A percentile compares a stretch with the other conserved stretches of the same genome.
phyloP scores from a whole-genome alignment of 73 alveolate genomes.

The Blepharisma stoltei region DNA sequence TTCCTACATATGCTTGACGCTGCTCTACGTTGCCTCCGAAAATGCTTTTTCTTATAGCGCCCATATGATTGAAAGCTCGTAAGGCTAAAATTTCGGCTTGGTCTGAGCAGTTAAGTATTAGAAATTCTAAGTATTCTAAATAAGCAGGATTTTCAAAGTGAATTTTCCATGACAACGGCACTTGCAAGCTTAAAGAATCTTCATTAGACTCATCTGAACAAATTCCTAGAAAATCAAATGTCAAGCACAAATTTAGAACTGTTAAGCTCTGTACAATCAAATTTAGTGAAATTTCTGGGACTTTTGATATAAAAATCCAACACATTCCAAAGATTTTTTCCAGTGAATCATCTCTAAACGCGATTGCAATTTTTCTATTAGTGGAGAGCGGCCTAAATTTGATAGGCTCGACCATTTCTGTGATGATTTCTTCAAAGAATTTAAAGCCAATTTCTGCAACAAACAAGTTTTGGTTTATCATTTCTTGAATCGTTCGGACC shows the following conservation, averaged over 20 bases:
- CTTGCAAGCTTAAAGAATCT: constrained; percentile 4
- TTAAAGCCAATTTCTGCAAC: neutral
- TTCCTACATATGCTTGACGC: neutral
- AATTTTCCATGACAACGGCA: neutral
- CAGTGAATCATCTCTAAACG: constrained; percentile 16
- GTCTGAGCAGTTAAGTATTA: neutral
- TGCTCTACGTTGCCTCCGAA: neutral
- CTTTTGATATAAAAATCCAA: neutral
- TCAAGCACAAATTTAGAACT: neutral
- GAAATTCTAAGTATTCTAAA: neutral
- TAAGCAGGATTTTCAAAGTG: constrained; percentile 15
- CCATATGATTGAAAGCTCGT: constrained; percentile 3
- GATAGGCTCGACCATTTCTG: constrained; percentile 27
- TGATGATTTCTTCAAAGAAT: constrained; percentile 10
- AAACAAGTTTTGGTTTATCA: neutral
- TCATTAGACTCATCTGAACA: constrained; percentile 15
- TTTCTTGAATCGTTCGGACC: neutral
- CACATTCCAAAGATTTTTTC: neutral
- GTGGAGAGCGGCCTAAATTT: neutral
- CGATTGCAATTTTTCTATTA: constrained; percentile 10
- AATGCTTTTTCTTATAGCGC: constrained; percentile 16
- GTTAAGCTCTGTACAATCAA: neutral
- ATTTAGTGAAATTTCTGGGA: constrained; percentile 1
- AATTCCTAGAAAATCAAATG: constrained; percentile 22
- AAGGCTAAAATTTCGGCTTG: constrained; percentile 6